phyloP scores from a whole-genome alignment of 139 green algal genomes.

The Gonium pectorale region DNA sequence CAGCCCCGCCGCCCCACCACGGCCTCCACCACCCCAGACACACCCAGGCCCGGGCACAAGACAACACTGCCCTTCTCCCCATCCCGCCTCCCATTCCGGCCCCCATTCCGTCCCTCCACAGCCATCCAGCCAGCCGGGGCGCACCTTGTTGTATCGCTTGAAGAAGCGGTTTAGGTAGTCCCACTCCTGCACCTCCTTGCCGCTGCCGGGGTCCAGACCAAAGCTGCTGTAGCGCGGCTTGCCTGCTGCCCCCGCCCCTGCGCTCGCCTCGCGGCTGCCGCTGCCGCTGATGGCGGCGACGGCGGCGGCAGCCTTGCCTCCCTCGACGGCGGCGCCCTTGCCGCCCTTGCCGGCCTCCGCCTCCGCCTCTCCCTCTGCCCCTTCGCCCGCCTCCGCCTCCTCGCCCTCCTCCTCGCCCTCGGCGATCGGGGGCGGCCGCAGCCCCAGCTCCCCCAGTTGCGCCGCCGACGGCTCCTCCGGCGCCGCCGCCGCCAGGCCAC shows the following conservation, averaged over 20 bases:
- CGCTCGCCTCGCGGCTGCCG: too few relatives aligned
- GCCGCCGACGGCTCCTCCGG: not conserved
- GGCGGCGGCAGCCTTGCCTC: not conserved
- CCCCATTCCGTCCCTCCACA: too few relatives aligned
- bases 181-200: constrained; percentile 74
- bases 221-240: constrained; percentile 31
- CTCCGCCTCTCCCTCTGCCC: not conserved
- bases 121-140: too few relatives aligned
- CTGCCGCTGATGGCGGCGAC: too few relatives aligned
- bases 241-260: too few relatives aligned
- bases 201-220: constrained; percentile 56
- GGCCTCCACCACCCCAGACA: too few relatives aligned
- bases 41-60: too few relatives aligned
- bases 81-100: too few relatives aligned
- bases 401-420: not conserved
- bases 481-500: not conserved
- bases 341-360: not conserved
- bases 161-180: constrained; percentile 87
- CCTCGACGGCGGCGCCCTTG: not conserved
- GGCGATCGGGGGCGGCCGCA: constrained; percentile 6
- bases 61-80: too few relatives aligned
- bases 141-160: constrained; percentile 77
- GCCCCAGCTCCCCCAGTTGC: constrained; percentile 32
- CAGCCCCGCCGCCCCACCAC: too few relatives aligned
- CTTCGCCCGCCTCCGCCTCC: not conserved